Evolutionary conservation across 2,329 filamentous ascomycete genomes (phyloP).

Genomic region (Penicillium sp.): DNA sequence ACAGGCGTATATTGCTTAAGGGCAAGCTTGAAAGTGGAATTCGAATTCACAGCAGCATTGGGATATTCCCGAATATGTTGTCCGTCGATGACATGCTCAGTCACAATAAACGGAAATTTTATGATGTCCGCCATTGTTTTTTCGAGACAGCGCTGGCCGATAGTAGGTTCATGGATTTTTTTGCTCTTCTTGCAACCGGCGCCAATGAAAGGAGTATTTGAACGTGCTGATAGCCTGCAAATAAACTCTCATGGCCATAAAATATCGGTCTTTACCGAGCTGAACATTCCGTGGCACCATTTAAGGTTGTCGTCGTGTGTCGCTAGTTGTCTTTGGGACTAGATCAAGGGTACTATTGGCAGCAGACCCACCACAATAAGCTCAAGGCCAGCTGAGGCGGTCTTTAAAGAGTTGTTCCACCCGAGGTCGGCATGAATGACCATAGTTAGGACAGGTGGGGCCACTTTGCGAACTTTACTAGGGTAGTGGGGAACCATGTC

Average conservation of each 20-base stretch:
- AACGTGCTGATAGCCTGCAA: neutral
- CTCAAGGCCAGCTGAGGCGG: neutral
- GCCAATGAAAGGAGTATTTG: neutral
- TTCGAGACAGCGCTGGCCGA: neutral
- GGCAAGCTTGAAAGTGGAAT: conserved; percentile 1
- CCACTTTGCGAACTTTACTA: too few relatives aligned
- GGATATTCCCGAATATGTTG: conserved; percentile 13
- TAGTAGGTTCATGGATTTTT: neutral
- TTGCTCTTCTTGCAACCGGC: too few relatives aligned
- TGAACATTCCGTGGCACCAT: neutral
- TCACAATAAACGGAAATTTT: conserved; percentile 6
- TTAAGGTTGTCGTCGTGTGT: neutral
- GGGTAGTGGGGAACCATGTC: too few relatives aligned
- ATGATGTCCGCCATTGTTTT: neutral
- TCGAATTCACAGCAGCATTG: neutral
- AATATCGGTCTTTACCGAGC: neutral
- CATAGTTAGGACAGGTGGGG: neutral
- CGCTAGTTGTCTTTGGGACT: neutral
- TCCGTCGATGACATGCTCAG: conserved; percentile 9
- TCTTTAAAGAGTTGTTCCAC: neutral
- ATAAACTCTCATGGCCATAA: neutral
- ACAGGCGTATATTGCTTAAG: conserved; percentile 7
- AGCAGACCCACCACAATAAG: neutral
- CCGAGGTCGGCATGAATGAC: neutral
- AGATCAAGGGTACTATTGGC: neutral